Evolutionary conservation across 345 rosid species (phyloP), one percentile per base, ranked within the genome.

Genomic region (Aquilaria yunnanensis): DNA sequence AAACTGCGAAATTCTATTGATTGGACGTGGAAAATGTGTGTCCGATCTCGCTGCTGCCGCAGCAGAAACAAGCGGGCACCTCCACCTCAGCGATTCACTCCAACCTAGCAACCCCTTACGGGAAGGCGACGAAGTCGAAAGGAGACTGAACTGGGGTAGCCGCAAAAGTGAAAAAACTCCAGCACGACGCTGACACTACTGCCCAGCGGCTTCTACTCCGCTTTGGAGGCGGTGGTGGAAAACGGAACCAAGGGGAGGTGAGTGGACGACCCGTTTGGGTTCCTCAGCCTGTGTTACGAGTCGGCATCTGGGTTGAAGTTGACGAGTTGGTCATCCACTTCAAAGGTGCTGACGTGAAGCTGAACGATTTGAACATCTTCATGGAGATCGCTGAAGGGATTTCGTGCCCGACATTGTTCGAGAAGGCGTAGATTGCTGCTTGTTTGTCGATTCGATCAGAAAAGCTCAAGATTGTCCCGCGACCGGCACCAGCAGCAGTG

Each of bases 161-260:
- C 23, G 23, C 23, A 23, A 23, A 23, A 23, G 23, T 23, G 23
- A 23, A 23, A 23, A 23, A 23, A 89, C 63, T 87, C 89, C 0
- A 88, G 96, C 11, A 83, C 84, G 6, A 81, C 95, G 3, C 53
- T 76, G 47, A 88, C 89, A 1, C 9, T 85, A 0, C 48, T 80
- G 0, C 85, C 83, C 0, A 11, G 34, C 0, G 74, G 64, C 4
- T 76, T 75, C 46, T 72, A 58, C 53, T n/a, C 63, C 8, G 31
- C 63, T 14, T 11, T 84, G 62, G 60, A 51, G 1, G 9, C 75
- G 1, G 74, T 73, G 6, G 70, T 78, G 1, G 60, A 55, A 2
- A 52, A 47, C 1, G 52, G 9, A 3, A 76, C 77, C 37, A 14
- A 37, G 1, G 74, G 67, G 0, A 29, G 34, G 10, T 78, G 56